Evolutionary conservation across 805 yeast genomes (phyloP), one percentile per base, ranked within the genome.

Genomic region (Saccharomycopsis fodiens): DNA sequence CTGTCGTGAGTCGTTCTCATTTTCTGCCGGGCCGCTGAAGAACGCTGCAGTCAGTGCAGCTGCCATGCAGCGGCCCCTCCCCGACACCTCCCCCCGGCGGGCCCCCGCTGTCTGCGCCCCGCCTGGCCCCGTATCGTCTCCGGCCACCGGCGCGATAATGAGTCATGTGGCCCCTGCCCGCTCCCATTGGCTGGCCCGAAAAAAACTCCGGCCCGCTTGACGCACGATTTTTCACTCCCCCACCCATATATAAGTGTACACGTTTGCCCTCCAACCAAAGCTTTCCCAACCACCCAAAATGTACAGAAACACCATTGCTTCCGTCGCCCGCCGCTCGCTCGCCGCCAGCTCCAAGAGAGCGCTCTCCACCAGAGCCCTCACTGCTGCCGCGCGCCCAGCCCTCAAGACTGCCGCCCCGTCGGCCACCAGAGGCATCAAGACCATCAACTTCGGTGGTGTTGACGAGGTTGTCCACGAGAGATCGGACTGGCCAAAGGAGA

Each of bases 401-500:
- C 67, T 79, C 53, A 78, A 52, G 68, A 32, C 17, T 15, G 20
- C 17, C 8, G 17, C 15, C 8, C 36, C 36, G 15, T 59, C 67
- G 48, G 67, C 75, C 56, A 61, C 72, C 51, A 67, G 74, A 58
- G 97, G 97, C 73, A 67, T 91, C 64, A 88, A 93, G 79, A 79
- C 85, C 73, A 93, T 93, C 75, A 86, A 87, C 82, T 93, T 93
- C 63, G 96, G 87, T 68, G 97, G 97, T 72, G 78, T 80, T 58
- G 86, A 82, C 62, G 98, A 93, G 78, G 71, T 82, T 58, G 98
- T 93, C 58, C 91, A 93, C 77, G 97, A 93, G 78, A 86, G 98
- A 73, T 82, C 88, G 61, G 98, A 93, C 85, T 93, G 98, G 98
- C 98, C 98, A 72, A 78, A 83, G 69, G 97, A 91, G 74, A 91